phyloP scores from a whole-genome alignment of 2,329 filamentous ascomycete species.

The Fusarium algeriense region DNA sequence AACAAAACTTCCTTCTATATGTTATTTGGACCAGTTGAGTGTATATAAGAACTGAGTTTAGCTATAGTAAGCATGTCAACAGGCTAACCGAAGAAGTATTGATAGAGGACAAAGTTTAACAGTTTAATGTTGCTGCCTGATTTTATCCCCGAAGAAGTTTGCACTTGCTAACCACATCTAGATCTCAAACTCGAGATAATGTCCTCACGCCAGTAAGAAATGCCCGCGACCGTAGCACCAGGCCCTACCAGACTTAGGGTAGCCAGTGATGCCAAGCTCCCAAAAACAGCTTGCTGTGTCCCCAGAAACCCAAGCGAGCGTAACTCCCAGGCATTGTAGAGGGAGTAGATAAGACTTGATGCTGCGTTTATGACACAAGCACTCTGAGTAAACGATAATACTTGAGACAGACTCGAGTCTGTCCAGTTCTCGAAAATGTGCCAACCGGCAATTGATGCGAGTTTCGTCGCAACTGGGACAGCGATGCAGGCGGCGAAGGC shows the following conservation, averaged over 20 bases:
- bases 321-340: not conserved
- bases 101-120: no score
- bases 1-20: no score
- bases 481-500: not conserved
- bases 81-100: no score
- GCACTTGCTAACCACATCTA: no score
- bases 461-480: accelerated
- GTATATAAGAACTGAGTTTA: no score
- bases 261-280: accelerated
- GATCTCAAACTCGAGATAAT: not conserved
- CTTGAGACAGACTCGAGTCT: accelerated
- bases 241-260: not conserved
- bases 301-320: not conserved
- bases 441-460: accelerated
- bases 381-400: accelerated
- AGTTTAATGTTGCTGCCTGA: no score
- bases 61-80: no score
- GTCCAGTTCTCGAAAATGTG: no score
- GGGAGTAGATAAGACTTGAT: not conserved
- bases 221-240: accelerated
- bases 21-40: no score
- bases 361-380: accelerated
- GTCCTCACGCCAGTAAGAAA: not conserved
- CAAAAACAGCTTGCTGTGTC: not conserved
- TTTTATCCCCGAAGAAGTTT: no score